Conservation (phyloP, 768 basidiomycete species). For the Termitomyces sp. region DNA sequence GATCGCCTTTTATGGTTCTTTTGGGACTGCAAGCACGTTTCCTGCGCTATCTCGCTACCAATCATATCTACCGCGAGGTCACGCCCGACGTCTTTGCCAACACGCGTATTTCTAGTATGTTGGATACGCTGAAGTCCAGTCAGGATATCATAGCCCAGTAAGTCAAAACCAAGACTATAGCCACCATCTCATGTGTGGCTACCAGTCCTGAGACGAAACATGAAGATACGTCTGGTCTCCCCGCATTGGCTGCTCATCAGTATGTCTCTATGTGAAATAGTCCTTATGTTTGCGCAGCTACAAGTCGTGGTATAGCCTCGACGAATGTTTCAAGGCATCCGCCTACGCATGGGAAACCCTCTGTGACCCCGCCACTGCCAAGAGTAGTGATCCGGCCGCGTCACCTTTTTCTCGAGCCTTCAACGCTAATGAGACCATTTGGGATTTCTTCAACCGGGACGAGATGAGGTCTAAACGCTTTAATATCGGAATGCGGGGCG, state of each 20-base stretch:
- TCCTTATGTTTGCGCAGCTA: no score
- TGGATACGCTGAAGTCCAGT: conserved; percentile 17
- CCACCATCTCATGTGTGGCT: no score
- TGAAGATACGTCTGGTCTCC: conserved; percentile 16
- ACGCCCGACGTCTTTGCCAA: conserved; percentile 25
- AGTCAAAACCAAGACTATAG: neutral
- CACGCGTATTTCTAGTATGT: conserved; percentile 25
- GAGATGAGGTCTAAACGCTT: conserved; percentile 19
- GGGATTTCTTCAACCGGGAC: conserved; percentile 18
- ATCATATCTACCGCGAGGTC: conserved; percentile 18
- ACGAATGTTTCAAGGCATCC: conserved; percentile 24
- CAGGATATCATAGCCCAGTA: neutral
- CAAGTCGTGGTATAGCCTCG: conserved; percentile 13
- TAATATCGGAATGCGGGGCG: conserved; percentile 23
- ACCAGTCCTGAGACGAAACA: conserved; percentile 1
- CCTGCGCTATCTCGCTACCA: conserved; percentile 4
- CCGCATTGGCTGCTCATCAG: conserved; percentile 17
- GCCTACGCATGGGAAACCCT: conserved; percentile 18
- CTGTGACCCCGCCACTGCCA: conserved; percentile 18
- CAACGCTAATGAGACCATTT: conserved; percentile 16
- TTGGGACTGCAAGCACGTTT: conserved; percentile 2
- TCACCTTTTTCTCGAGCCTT: conserved; percentile 20
- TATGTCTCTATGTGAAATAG: no score
- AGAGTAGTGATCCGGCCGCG: conserved; percentile 17
- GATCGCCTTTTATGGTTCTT: no score